A percentile compares a stretch with the other conserved stretches of the same genome.
Conservation (phyloP, 148 eudicot species). For the Dianthus caryophyllus region DNA sequence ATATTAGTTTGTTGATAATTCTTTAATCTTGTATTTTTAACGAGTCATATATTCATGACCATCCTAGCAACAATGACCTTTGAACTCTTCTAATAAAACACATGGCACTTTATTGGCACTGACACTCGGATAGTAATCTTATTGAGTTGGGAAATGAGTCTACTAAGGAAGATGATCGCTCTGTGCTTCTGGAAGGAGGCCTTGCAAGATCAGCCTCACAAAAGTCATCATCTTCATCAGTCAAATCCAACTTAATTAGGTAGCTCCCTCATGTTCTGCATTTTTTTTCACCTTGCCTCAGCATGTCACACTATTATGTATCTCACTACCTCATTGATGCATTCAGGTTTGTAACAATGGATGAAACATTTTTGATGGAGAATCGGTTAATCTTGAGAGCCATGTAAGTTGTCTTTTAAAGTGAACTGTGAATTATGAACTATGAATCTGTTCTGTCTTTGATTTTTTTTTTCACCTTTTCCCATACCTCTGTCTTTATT, state of each 20-base stretch:
- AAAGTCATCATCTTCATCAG: slow-evolving; percentile 45
- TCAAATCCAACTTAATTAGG: slow-evolving; percentile 78
- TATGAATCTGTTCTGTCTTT: no score
- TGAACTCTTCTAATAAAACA: slow-evolving; percentile 15
- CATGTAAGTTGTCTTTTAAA: slow-evolving; percentile 61
- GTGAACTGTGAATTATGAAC: no score
- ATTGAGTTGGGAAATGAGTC: slow-evolving; percentile 67
- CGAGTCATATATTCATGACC: background rate
- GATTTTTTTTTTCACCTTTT: no score
- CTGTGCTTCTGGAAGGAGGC: slow-evolving; percentile 86
- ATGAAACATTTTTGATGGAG: slow-evolving; percentile 78
- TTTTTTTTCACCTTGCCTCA: background rate
- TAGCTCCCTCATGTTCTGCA: slow-evolving; percentile 26
- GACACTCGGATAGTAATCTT: slow-evolving; percentile 84
- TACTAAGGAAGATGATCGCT: slow-evolving; percentile 76
- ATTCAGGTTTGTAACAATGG: slow-evolving; percentile 84
- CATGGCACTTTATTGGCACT: slow-evolving; percentile 34
- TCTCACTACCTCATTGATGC: slow-evolving; percentile 16
- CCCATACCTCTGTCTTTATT: background rate
- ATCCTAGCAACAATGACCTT: background rate
- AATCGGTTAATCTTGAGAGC: slow-evolving; percentile 81
- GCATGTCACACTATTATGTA: slow-evolving; percentile 1
- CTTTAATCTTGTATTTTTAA: background rate
- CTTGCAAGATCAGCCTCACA: slow-evolving; percentile 67
- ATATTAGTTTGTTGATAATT: no score